Conservation (phyloP, 306 rosid genomes). For the Begonia fuchsioides region DNA sequence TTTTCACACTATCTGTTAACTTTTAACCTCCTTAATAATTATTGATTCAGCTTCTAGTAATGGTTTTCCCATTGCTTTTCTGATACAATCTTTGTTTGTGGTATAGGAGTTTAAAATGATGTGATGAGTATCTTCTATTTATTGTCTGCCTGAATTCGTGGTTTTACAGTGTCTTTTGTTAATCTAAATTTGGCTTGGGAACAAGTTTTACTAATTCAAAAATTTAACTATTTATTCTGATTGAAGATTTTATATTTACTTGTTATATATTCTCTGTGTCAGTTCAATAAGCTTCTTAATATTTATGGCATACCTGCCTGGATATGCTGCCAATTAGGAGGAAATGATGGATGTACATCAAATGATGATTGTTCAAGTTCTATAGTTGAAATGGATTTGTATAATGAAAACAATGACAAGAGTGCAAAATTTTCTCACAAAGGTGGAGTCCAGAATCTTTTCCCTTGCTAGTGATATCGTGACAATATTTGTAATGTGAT, state of each 20-base stretch:
- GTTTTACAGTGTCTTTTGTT: too few relatives aligned
- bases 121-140: too few relatives aligned
- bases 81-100: too few relatives aligned
- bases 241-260: not conserved
- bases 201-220: too few relatives aligned
- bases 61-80: too few relatives aligned
- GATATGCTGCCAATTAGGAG: constrained; percentile 76
- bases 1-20: too few relatives aligned
- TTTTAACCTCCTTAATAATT: too few relatives aligned
- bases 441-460: constrained; percentile 24
- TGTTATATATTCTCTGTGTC: not conserved
- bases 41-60: too few relatives aligned
- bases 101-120: too few relatives aligned
- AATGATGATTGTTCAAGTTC: constrained; percentile 41
- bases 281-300: constrained; percentile 57
- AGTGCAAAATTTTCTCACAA: constrained; percentile 24
- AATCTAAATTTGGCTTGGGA: too few relatives aligned
- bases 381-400: constrained; percentile 91
- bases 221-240: not conserved
- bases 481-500: not conserved
- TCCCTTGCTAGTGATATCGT: not conserved
- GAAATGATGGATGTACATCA: constrained; percentile 35
- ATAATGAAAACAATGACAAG: constrained; percentile 36
- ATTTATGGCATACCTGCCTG: constrained; percentile 62
- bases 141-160: too few relatives aligned